Evolutionary conservation across 352 stramenopile species (phyloP).

Genomic region (Pythium coloratum): DNA sequence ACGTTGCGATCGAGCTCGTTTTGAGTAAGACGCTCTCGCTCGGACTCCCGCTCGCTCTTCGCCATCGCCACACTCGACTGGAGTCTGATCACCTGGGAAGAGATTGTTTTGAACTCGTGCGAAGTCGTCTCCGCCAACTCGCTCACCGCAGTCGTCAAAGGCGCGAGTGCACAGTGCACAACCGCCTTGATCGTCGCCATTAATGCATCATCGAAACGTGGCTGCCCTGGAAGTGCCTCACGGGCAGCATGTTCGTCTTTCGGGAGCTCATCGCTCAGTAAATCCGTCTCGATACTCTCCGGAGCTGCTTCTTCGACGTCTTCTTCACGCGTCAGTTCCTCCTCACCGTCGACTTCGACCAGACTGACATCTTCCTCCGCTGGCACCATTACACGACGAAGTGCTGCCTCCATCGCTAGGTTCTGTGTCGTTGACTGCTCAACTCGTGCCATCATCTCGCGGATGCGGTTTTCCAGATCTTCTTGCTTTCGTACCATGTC

Average conservation of each 20-base stretch:
- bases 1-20: too few relatives aligned
- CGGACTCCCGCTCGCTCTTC: too few relatives aligned
- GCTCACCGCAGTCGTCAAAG: background rate
- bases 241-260: background rate
- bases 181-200: background rate
- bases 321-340: too few relatives aligned
- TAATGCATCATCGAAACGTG: background rate
- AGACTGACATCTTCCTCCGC: too few relatives aligned
- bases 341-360: too few relatives aligned
- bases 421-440: too few relatives aligned
- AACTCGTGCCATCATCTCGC: background rate
- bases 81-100: background rate
- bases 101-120: background rate
- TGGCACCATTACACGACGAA: too few relatives aligned
- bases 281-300: background rate
- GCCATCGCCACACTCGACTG: background rate
- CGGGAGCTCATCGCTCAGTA: background rate
- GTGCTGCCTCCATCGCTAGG: too few relatives aligned
- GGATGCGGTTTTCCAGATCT: background rate
- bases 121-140: background rate
- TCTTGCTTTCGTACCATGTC: background rate
- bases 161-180: background rate
- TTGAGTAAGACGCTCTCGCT: too few relatives aligned
- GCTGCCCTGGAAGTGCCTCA: background rate
- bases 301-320: background rate